Evolutionary conservation across 768 basidiomycete genomes (phyloP).

Genomic region (Scleroderma bovista): DNA sequence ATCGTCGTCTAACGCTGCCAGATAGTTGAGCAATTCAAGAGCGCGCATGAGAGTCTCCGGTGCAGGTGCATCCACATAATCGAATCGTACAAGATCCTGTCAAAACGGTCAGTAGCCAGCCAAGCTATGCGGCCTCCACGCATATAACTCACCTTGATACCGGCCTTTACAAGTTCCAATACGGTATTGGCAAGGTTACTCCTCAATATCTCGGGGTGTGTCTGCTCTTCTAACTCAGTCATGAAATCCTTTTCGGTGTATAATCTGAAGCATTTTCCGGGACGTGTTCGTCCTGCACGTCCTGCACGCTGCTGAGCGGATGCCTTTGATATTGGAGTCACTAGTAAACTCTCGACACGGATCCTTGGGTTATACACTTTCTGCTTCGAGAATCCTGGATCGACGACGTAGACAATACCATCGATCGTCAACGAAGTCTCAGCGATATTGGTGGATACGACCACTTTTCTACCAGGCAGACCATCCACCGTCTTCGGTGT

Average conservation of each 20-base stretch:
- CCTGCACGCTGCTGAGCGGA: conserved; percentile 95
- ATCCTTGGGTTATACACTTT: conserved; percentile 98
- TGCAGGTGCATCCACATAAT: conserved; percentile 90
- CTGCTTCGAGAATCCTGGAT: conserved; percentile 96
- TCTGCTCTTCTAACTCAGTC: conserved; percentile 93
- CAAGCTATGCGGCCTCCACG: not conserved
- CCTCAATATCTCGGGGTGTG: conserved; percentile 91
- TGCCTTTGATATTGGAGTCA: conserved; percentile 94
- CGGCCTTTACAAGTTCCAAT: conserved; percentile 89
- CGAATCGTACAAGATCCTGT: conserved; percentile 77
- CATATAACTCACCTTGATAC: conserved; percentile 58
- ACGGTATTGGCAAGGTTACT: conserved; percentile 93
- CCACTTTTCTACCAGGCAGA: conserved; percentile 87
- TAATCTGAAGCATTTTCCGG: conserved; percentile 94
- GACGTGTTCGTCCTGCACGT: conserved; percentile 91
- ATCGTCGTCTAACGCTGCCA: conserved; percentile 91
- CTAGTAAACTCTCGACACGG: conserved; percentile 88
- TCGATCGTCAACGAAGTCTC: conserved; percentile 98
- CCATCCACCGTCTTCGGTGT: conserved; percentile 52
- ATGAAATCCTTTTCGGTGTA: conserved; percentile 99
- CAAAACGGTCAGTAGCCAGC: not conserved
- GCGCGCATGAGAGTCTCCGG: conserved; percentile 98
- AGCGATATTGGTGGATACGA: conserved; percentile 95
- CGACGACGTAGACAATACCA: conserved; percentile 98
- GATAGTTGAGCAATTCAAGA: conserved; percentile 86